Base-by-base conservation (phyloP, 352 stramenopile genomes). In the Globisporangium middletonii region DNA sequence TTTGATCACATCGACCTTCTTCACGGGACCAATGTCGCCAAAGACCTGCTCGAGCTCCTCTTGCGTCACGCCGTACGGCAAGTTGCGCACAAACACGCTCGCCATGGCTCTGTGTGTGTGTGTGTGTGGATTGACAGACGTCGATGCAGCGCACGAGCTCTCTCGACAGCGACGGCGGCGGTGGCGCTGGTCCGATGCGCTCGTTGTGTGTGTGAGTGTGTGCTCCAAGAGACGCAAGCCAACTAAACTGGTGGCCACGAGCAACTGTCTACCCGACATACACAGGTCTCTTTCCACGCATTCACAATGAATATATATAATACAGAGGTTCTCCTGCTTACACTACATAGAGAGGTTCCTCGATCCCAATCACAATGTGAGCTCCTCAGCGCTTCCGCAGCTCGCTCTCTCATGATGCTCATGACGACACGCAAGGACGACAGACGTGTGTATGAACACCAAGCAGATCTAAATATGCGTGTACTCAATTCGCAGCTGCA, bases 1-100 rank as follows among this genome's bases (percentile, higher is more conserved):
- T 60, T 94, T 94, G 67, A 94, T 94, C 52, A 94, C 68, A 72
- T 90, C 80, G 52, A 94, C 87, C 71, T 94, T 92, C 64, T 80
- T 89, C 35, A 92, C 78, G 33, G 84, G 84, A 4, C 84, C 84
- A 37, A 94, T 73, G 44, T 92, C 79, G 50, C 84, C 75, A 63
- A 94, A 94, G 45, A 89, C 65, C 47, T 87, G 67, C 76, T 94
- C 84, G 37, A 94, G 75, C 69, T 88, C 79, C 62, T 92, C 79
- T 69, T 92, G 81, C 57, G 82, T 92, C 52, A 92, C 75, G 63
- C 82, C 82, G 55, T 88, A 94, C 65, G 84, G 80, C 72, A 94
- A 70, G 70, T 94, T 94, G 54, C 84, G 84, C 71, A 92, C 84
- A 55, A 94, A 94, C 28, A 94, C 63, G 42, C 71, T 92, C 59